A percentile compares a stretch with the other conserved stretches of the same genome.
These are phyloP conservation scores for Blastobotrys proliferans DNA, from an alignment of 1,139 yeast species.

Conservation along the genomic window DNA sequence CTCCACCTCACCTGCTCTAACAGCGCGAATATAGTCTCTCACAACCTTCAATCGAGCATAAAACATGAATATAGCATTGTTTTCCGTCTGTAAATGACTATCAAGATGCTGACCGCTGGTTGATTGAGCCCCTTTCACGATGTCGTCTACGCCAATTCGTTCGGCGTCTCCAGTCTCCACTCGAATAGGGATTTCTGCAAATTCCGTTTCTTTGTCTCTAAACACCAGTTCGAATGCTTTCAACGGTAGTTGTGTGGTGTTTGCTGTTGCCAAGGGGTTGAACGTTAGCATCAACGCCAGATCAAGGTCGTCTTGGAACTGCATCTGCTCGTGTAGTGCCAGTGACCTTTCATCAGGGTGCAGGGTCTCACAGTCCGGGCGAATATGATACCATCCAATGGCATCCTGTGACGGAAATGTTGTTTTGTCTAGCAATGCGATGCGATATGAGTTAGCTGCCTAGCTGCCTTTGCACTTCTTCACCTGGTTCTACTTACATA, in stretches of 20 bases:
- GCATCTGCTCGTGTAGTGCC: conserved; percentile 23
- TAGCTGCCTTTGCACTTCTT: too few relatives aligned
- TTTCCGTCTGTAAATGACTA: conserved; percentile 29
- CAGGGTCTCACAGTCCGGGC: conserved; percentile 17
- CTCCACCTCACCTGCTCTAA: conserved; percentile 19
- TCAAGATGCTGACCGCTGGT: conserved; percentile 20
- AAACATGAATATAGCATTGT: conserved; percentile 32
- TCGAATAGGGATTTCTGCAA: conserved; percentile 26
- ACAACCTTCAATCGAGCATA: conserved; percentile 27
- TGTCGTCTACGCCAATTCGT: conserved; percentile 35
- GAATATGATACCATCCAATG: conserved; percentile 33
- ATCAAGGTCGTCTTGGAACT: conserved; percentile 21
- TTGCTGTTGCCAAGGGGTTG: conserved; percentile 18
- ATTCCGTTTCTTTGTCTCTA: conserved; percentile 22
- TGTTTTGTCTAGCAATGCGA: too few relatives aligned
- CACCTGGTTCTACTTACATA: conserved; percentile 25
- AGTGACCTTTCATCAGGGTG: conserved; percentile 22
- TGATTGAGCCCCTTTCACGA: conserved; percentile 25
- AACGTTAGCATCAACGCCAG: conserved; percentile 21
- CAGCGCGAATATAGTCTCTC: conserved; percentile 25
- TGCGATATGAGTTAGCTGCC: conserved; percentile 16
- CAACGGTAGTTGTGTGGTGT: conserved; percentile 28
- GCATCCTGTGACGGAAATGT: conserved; percentile 33
- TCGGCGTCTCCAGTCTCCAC: conserved; percentile 37
- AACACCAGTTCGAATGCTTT: conserved; percentile 30